Conservation (phyloP, 192 early-diverging fungal species). For the Piromyces finnis region DNA sequence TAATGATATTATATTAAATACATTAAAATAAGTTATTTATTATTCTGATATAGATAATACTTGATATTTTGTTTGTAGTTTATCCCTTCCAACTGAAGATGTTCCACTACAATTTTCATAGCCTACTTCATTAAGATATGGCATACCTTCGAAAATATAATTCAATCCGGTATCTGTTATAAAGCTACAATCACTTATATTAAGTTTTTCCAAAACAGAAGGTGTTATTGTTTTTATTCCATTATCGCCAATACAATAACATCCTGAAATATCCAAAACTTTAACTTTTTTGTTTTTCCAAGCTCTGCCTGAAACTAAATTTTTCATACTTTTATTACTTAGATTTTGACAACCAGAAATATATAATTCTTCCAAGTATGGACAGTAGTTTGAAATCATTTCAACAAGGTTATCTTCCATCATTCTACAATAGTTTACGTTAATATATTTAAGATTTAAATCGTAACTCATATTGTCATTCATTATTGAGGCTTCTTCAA, state of each 20-base stretch:
- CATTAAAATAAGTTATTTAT: background rate
- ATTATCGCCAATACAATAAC: background rate
- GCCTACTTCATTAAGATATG: background rate
- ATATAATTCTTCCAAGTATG: background rate
- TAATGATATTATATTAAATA: background rate
- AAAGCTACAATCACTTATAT: background rate
- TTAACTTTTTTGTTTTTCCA: background rate
- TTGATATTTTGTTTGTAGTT: background rate
- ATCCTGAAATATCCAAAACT: background rate
- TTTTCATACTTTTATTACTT: background rate
- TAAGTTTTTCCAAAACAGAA: background rate
- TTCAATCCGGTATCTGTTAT: background rate
- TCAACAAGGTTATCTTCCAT: background rate
- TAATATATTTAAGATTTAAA: background rate
- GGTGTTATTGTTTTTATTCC: background rate
- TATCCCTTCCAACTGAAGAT: background rate
- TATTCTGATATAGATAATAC: background rate
- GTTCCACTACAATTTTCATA: background rate
- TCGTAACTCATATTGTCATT: background rate
- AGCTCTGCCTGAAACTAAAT: background rate
- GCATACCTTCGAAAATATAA: background rate
- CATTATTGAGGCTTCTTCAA: background rate
- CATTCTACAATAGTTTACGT: background rate
- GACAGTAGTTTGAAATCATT: background rate
- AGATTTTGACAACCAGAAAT: background rate